Conservation (phyloP, 768 basidiomycete species). For the Lactifluus pinguis region DNA sequence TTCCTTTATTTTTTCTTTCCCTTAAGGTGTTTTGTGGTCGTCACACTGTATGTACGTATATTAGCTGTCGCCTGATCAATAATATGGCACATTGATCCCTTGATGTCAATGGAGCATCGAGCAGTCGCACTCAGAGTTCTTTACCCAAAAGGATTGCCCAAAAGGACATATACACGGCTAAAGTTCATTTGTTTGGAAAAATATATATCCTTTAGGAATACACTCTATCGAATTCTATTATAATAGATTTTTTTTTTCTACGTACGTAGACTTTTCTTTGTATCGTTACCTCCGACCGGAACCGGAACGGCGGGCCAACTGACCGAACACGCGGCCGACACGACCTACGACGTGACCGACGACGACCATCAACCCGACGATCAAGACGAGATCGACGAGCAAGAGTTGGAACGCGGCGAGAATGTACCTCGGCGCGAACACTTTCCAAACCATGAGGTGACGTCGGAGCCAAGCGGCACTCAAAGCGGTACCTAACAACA, state of each 20-base stretch:
- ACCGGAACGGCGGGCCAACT: background rate
- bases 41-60: background rate
- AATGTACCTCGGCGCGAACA: constrained; percentile 96
- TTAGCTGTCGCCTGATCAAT: background rate
- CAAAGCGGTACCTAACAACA: constrained; percentile 61
- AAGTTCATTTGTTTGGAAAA: no score
- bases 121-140: no score
- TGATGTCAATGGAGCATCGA: no score
- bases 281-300: no score
- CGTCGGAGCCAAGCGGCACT: constrained; percentile 69
- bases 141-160: no score
- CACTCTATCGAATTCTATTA: no score
- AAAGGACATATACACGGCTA: no score
- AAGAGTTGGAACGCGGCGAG: constrained; percentile 55
- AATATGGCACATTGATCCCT: background rate
- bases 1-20: background rate
- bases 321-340: constrained; percentile 22
- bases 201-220: no score
- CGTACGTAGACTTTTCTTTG: no score
- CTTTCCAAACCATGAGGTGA: constrained; percentile 98
- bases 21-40: background rate
- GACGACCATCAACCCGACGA: constrained; percentile 56
- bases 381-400: constrained; percentile 58
- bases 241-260: no score
- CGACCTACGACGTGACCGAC: constrained; percentile 33